A percentile compares a stretch with the other conserved stretches of the same genome.
Conservation (phyloP, 306 rosid species). For the Ormosia semicastrata region DNA sequence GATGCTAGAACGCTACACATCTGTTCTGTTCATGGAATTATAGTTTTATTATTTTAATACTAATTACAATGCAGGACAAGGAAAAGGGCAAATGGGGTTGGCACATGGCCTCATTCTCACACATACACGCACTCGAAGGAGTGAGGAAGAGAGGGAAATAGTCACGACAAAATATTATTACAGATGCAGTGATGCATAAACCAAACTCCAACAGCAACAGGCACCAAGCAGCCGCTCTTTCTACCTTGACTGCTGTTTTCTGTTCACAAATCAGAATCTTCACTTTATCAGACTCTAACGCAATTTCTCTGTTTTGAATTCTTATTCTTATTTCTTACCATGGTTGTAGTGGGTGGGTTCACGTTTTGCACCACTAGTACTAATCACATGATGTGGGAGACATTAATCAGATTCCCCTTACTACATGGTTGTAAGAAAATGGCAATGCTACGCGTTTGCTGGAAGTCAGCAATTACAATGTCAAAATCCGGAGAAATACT, state of each 20-base stretch:
- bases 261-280: not conserved
- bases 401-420: not conserved
- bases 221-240: not conserved
- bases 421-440: not conserved
- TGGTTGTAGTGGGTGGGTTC: conserved; percentile 1
- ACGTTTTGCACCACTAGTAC: not conserved
- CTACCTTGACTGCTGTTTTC: not conserved
- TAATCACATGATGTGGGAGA: not conserved
- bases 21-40: not conserved
- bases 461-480: not conserved
- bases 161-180: not conserved
- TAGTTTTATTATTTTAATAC: not conserved
- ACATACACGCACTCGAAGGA: not conserved
- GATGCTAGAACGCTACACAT: not conserved
- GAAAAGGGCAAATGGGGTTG: not conserved
- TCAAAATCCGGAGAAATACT: no score
- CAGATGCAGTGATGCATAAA: not conserved
- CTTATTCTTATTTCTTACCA: not conserved
- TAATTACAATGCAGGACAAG: not conserved
- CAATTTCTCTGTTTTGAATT: not conserved
- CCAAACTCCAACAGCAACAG: not conserved
- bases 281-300: not conserved
- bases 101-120: not conserved
- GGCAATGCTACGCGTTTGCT: not conserved
- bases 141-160: not conserved